A percentile compares a stretch with the other conserved stretches of the same genome.
Conservation (phyloP, 768 basidiomycete species). For the Dacryopinax primogenitus region DNA sequence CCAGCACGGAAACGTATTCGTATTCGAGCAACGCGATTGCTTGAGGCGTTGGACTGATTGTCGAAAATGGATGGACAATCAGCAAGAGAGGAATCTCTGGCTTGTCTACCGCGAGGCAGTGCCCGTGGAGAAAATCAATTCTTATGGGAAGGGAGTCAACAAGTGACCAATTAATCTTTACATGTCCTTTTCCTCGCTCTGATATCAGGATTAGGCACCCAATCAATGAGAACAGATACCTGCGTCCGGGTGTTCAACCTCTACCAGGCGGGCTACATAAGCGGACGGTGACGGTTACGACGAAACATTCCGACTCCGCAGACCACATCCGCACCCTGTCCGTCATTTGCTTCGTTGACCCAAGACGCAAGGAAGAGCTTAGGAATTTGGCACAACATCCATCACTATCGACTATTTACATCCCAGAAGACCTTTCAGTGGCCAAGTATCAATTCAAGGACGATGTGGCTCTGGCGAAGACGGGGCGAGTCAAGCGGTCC, state of each 20-base stretch:
- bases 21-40: not conserved
- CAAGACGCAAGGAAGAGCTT: not conserved
- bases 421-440: not conserved
- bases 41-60: not conserved
- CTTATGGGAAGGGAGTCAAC: not conserved
- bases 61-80: not conserved
- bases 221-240: not conserved
- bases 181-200: not conserved
- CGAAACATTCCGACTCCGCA: not conserved
- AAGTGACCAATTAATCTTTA: not conserved
- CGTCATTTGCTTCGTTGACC: not conserved
- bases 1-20: not conserved
- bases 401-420: not conserved
- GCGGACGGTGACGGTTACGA: not conserved
- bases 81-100: not conserved
- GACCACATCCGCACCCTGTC: not conserved
- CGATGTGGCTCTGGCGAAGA: not conserved
- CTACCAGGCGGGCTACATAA: not conserved
- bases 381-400: not conserved
- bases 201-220: not conserved
- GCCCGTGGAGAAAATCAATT: not conserved
- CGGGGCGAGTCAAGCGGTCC: not conserved
- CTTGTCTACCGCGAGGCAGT: not conserved
- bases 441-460: not conserved
- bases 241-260: not conserved